phyloP scores from a whole-genome alignment of 202 grass and related monocot genomes.

The Schoenoplectus triqueter region DNA sequence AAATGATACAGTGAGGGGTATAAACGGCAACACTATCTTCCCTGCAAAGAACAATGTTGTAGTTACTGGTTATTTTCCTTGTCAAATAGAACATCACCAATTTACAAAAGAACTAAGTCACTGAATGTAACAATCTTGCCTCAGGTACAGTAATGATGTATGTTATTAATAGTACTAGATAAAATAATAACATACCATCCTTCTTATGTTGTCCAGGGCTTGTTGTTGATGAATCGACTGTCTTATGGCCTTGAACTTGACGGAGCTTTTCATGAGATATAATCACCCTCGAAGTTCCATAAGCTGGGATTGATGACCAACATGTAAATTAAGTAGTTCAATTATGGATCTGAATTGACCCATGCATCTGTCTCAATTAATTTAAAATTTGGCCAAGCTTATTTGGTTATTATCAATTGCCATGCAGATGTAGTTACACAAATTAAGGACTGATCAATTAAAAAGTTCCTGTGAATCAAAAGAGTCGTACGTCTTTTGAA shows the following conservation, averaged over 20 bases:
- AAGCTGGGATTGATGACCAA: slow-evolving; percentile 46
- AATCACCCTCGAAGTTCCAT: slow-evolving; percentile 59
- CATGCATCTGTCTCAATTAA: background rate
- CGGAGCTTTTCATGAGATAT: slow-evolving; percentile 62
- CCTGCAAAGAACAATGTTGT: slow-evolving; percentile 49
- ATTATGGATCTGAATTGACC: slow-evolving; percentile 17
- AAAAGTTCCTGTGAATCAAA: background rate
- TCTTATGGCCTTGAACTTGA: slow-evolving; percentile 40
- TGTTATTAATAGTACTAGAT: background rate
- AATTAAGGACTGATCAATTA: background rate
- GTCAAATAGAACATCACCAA: background rate
- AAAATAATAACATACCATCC: slow-evolving; percentile 50
- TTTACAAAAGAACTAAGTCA: background rate
- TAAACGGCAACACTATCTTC: slow-evolving; percentile 83
- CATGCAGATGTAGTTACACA: background rate
- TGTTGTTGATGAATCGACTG: slow-evolving; percentile 30
- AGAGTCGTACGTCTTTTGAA: slow-evolving; percentile 59
- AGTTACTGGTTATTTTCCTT: slow-evolving; percentile 9
- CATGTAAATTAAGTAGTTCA: background rate
- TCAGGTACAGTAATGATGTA: background rate
- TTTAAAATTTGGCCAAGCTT: slow-evolving; percentile 14
- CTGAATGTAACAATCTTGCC: background rate
- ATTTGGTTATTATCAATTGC: background rate
- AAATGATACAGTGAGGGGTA: slow-evolving; percentile 74
- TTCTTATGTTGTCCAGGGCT: slow-evolving; percentile 35